Evolutionary conservation across 352 stramenopile genomes (phyloP).

Genomic region (Phytophthora gonapodyides): DNA sequence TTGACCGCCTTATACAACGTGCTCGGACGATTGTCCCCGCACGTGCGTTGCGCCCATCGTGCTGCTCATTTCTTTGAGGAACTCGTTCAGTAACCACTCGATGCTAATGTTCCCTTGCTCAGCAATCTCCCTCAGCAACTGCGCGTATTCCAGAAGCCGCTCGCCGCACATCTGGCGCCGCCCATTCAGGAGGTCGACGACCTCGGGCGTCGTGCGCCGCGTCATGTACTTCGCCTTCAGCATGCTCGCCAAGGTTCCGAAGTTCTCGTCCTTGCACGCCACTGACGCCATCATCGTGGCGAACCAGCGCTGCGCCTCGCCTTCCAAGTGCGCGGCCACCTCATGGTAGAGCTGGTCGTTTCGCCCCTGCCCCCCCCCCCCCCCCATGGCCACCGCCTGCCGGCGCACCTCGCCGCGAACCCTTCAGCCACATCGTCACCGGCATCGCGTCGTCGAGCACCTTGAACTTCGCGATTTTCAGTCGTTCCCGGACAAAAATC

Average conservation of each 20-base stretch:
- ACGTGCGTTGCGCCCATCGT: conserved; percentile 1
- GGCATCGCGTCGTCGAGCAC: conserved; percentile 8
- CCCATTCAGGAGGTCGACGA: conserved; percentile 1
- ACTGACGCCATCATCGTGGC: conserved; percentile 13
- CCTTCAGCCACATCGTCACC: conserved; percentile 7
- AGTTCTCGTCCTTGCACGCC: background rate
- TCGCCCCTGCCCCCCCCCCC: background rate
- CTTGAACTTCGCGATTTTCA: conserved; percentile 12
- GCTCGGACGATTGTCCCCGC: background rate
- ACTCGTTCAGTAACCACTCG: conserved; percentile 12
- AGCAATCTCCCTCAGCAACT: conserved; percentile 2
- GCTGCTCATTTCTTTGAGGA: conserved; percentile 12
- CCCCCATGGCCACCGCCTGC: background rate
- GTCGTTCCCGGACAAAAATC: conserved; percentile 4
- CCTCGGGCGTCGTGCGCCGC: conserved; percentile 3
- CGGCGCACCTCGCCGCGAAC: background rate
- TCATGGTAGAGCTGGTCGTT: conserved; percentile 9
- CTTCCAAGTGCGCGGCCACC: conserved; percentile 7
- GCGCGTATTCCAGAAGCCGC: conserved; percentile 3
- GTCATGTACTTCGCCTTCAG: conserved; percentile 5
- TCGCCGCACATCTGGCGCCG: conserved; percentile 11
- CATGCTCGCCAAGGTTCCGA: background rate
- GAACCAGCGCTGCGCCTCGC: conserved; percentile 11
- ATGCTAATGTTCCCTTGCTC: background rate
- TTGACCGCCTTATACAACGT: conserved; percentile 6